phyloP scores from a whole-genome alignment of 192 early-diverging fungal species.

The Obelidium mucronatum region DNA sequence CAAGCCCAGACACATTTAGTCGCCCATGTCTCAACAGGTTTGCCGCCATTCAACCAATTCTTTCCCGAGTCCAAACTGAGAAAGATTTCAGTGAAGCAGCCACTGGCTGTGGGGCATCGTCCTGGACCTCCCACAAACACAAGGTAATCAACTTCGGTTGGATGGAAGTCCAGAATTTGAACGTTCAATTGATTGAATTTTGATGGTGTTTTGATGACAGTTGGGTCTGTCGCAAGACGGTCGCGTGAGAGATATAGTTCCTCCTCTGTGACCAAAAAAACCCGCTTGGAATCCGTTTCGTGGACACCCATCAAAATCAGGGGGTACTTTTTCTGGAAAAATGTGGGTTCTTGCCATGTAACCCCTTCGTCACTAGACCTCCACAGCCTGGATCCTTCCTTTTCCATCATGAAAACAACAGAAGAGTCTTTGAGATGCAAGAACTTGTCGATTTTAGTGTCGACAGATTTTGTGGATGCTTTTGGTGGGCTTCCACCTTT shows the following conservation, averaged over 20 bases:
- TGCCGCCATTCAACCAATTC: slow-evolving; percentile 62
- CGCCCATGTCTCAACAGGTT: slow-evolving; percentile 77
- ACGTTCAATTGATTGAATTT: slow-evolving; percentile 73
- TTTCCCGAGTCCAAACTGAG: slow-evolving; percentile 75
- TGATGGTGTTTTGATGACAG: slow-evolving; percentile 54
- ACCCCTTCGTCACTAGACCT: slow-evolving; percentile 77
- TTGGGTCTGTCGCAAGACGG: slow-evolving; percentile 63
- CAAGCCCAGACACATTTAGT: slow-evolving; percentile 81
- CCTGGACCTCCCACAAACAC: slow-evolving; percentile 76
- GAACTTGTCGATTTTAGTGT: slow-evolving; percentile 62
- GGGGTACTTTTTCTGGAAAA: slow-evolving; percentile 55
- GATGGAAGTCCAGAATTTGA: slow-evolving; percentile 88
- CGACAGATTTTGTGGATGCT: slow-evolving; percentile 34
- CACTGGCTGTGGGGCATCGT: too few species aligned
- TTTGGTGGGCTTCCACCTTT: slow-evolving; percentile 19
- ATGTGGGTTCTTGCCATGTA: slow-evolving; percentile 64
- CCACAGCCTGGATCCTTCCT: slow-evolving; percentile 65
- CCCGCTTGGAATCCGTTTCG: slow-evolving; percentile 70
- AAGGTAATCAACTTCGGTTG: slow-evolving; percentile 85
- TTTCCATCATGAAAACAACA: slow-evolving; percentile 67
- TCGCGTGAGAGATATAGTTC: slow-evolving; percentile 57
- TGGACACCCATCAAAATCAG: slow-evolving; percentile 72
- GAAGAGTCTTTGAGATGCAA: slow-evolving; percentile 73
- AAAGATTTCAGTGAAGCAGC: slow-evolving; percentile 78
- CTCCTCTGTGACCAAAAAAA: slow-evolving; percentile 52